Percentiles rank a stretch among this genome's conserved stretches.
phyloP scores from a whole-genome alignment of 2,329 filamentous ascomycete genomes.

The Fusarium pseudoanthophilum region DNA sequence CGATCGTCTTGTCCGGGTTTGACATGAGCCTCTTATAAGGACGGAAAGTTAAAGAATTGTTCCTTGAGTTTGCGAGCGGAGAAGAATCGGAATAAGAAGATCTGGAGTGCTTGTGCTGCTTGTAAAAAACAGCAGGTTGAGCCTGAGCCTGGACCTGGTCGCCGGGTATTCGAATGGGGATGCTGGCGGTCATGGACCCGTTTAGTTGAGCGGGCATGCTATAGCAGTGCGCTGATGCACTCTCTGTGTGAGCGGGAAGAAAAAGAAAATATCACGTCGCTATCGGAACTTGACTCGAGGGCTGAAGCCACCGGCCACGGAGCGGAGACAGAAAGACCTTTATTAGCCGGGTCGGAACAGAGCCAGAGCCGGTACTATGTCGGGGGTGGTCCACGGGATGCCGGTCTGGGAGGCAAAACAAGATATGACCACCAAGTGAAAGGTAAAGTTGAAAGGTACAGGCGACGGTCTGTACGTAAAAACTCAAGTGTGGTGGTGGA shows the following conservation, averaged over 20 bases:
- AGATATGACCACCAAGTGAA: slow-evolving; percentile 29
- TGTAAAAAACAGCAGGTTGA: slow-evolving; percentile 47
- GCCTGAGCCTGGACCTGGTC: slow-evolving; percentile 45
- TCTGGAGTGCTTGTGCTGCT: slow-evolving; percentile 69
- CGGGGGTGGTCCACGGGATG: slow-evolving; percentile 38
- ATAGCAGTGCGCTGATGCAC: slow-evolving; percentile 37
- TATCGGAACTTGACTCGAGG: slow-evolving; percentile 25
- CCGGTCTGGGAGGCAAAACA: slow-evolving; percentile 38
- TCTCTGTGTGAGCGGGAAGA: slow-evolving; percentile 28
- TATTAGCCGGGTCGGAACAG: slow-evolving; percentile 38
- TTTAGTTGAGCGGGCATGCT: slow-evolving; percentile 56
- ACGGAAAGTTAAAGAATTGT: slow-evolving; percentile 70
- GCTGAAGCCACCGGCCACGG: slow-evolving; percentile 36
- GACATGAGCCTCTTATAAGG: slow-evolving; percentile 69
- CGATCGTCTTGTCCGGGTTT: slow-evolving; percentile 80
- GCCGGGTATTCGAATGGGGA: slow-evolving; percentile 52
- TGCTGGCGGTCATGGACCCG: slow-evolving; percentile 51
- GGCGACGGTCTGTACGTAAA: slow-evolving; percentile 49
- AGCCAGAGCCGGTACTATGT: slow-evolving; percentile 41
- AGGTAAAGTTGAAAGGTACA: slow-evolving; percentile 3
- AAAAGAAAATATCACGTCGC: slow-evolving; percentile 35
- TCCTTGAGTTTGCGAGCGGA: slow-evolving; percentile 63
- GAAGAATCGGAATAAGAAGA: slow-evolving; percentile 72
- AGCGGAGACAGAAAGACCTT: slow-evolving; percentile 33
- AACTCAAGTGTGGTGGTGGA: slow-evolving; percentile 48